phyloP scores from a whole-genome alignment of 2,329 filamentous ascomycete species.

The Fusarium duplospermum region DNA sequence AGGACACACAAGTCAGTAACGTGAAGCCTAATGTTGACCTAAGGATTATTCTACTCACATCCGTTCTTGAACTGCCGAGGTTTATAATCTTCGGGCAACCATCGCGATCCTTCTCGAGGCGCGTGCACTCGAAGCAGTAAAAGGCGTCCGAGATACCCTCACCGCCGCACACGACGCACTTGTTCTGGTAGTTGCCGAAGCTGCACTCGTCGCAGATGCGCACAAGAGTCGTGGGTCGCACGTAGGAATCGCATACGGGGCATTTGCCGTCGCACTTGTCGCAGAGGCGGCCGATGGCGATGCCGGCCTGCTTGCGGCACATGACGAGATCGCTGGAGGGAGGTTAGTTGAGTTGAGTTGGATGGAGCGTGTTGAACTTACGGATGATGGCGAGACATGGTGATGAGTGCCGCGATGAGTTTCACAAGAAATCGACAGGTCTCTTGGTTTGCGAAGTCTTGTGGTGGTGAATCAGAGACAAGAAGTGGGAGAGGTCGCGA shows the following conservation, averaged over 20 bases:
- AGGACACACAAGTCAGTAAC: neutral
- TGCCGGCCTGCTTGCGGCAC: slow-evolving; percentile 98
- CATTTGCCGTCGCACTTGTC: slow-evolving; percentile 99
- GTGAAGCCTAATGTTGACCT: neutral
- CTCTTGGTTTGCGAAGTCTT: slow-evolving; percentile 1
- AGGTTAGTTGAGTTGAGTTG: slow-evolving; percentile 41
- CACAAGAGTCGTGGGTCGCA: slow-evolving; percentile 95
- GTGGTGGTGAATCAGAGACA: slow-evolving; percentile 17
- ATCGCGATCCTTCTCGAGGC: slow-evolving; percentile 95
- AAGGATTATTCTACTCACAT: slow-evolving; percentile 66
- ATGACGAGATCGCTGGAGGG: slow-evolving; percentile 87
- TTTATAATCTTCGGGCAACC: slow-evolving; percentile 99
- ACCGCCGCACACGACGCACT: slow-evolving; percentile 98
- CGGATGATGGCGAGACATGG: slow-evolving; percentile 95
- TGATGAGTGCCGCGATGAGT: slow-evolving; percentile 40
- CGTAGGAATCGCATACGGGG: slow-evolving; percentile 98
- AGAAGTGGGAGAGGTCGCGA: slow-evolving; percentile 5
- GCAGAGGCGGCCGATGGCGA: slow-evolving; percentile 97
- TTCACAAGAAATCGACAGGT: neutral
- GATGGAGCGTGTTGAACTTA: slow-evolving; percentile 57
- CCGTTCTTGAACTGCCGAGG: slow-evolving; percentile 92
- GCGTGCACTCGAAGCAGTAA: slow-evolving; percentile 99
- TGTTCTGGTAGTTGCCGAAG: slow-evolving; percentile 99
- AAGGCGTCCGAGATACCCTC: slow-evolving; percentile 98
- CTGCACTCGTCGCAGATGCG: slow-evolving; percentile 99